Percentiles rank a stretch among this genome's conserved stretches.
These are phyloP conservation scores for Musa itinerans DNA, from an alignment of 176 grass and related monocot genomes.

Conservation along the genomic window DNA sequence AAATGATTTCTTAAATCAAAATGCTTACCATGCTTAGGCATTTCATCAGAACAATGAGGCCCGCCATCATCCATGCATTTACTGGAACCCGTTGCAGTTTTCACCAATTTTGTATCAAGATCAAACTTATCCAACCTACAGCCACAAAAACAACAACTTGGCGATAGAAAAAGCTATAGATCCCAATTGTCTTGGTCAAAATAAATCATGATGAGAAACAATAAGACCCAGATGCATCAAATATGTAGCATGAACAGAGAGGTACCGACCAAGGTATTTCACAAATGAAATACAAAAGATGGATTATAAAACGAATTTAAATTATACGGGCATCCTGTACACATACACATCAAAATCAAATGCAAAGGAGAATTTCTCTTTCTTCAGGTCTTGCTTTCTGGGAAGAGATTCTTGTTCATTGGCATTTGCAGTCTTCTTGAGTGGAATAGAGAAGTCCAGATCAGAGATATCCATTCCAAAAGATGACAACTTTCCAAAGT, in stretches of 20 bases:
- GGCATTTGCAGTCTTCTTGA: constrained; percentile 58
- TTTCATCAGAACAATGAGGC: constrained; percentile 19
- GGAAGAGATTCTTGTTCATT: constrained; percentile 34
- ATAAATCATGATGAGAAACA: background rate
- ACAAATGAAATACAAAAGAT: background rate
- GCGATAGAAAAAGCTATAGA: background rate
- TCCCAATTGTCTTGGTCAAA: background rate
- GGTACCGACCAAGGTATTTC: background rate
- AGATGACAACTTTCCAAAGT: constrained; percentile 73
- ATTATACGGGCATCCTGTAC: constrained; percentile 18
- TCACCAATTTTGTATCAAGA: constrained; percentile 44
- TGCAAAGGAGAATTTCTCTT: constrained; percentile 69
- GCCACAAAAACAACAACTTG: constrained; percentile 27
- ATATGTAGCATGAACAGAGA: background rate
- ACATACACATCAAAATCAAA: constrained; percentile 96
- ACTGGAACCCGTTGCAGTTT: constrained; percentile 32
- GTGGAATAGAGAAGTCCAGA: constrained; percentile 70
- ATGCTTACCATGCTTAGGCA: constrained; percentile 24
- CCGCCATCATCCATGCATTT: constrained; percentile 25
- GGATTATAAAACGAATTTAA: background rate
- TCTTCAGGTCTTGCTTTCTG: constrained; percentile 50
- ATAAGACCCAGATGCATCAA: too few relatives aligned
- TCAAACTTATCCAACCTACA: constrained; percentile 79
- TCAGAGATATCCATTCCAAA: constrained; percentile 84
- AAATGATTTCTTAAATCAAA: constrained; percentile 31